Evolutionary conservation across 2,329 filamentous ascomycete genomes (phyloP), one percentile per base, ranked within the genome.

Genomic region (Westerdykella aurantiaca): DNA sequence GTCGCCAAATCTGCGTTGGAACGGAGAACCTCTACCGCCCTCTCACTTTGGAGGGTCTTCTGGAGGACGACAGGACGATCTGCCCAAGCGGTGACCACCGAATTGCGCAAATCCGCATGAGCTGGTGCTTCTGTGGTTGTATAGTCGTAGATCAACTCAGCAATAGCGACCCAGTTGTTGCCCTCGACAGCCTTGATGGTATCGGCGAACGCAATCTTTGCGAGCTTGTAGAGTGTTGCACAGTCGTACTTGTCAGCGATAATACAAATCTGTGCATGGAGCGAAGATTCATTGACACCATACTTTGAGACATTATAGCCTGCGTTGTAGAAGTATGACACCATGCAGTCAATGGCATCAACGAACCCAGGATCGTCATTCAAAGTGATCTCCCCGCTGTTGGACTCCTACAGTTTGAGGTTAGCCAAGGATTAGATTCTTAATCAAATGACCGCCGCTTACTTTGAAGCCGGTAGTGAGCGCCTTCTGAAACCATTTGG

Each of bases 221-320:
- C 50, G 44, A 57, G 50, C 16, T 48, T 42, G 39, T 49, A 51
- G 7, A 57, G 49, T 3, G 52, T 55, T 37, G 41, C 34, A 38
- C 52, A 57, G 45, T 51, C 49, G 45, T 55, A 57, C 34, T 55
- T 55, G 44, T 57, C 52, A 18, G 54, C 54, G 23, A 57, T 41
- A 25, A 42, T 48, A 29, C 44, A 43, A 16, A 55, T 49, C 46
- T 53, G 49, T 40, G 50, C 52, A 50, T 57, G 52, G 35, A 57
- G 47, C 13, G 55, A 45, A 35, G 52, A 25, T 45, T 46, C 44
- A 29, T 40, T 38, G 17, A 39, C 47, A 40, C 35, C 38, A 44
- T 49, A 52, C 33, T 47, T 14, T 16, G 47, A 47, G 17, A 34
- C 42, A 21, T 46, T 35, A 25, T 43, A 43, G 41, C 37, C 25